Base-by-base conservation (phyloP, 2,329 filamentous ascomycete species). In the Ceratocystis harringtonii region DNA sequence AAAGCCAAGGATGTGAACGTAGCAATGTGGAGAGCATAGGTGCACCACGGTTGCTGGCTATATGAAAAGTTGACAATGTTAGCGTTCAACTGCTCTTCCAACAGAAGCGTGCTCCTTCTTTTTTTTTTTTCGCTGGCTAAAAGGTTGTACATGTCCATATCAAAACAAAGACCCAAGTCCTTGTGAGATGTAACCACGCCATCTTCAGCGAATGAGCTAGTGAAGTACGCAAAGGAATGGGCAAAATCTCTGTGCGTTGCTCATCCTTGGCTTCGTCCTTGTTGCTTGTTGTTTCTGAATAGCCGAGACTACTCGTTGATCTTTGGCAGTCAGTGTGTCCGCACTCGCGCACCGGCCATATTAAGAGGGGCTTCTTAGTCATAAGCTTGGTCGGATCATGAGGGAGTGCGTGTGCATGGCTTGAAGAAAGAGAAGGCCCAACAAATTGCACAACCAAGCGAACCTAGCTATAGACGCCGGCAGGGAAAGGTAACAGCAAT, bases 1-100 rank as follows among this genome's bases (percentile, higher is more conserved):
- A 96, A 85, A 36, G 92, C 90, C 72, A 95, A 86, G 48, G 92
- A 94, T 57, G 90, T 95, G 72, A 96, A 86, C 17, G 92, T 97
- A 30, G 92, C 94, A 72, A 96, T 79, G 76, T 96, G 89, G 68
- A 96, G 85, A 62, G 92, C 90, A 74, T 96, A 97, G 12, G 90
- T 89, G 76, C 88, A 95, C 91, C 92, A 97, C 61, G 84, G 87
- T 74, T 96, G 92, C 72, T 89, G 89, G 71, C 92, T 96, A 71
- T 68, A 68, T 45, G 15, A 8, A 48, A 50, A 32, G 41, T 43
- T 45, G 17, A 5, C 15, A 30, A 7, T n/a, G 55, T 65, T 61
- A 61, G 63, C 55, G 28, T 62, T 22, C 4, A 41, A 8, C 12
- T 41, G 10, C 36, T 12, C 36, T 41, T 41, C 36, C 36, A 41